A percentile compares a stretch with the other conserved stretches of the same genome.
Conservation (phyloP, 163 green algal genomes). For the Scenedesmus sp. region DNA sequence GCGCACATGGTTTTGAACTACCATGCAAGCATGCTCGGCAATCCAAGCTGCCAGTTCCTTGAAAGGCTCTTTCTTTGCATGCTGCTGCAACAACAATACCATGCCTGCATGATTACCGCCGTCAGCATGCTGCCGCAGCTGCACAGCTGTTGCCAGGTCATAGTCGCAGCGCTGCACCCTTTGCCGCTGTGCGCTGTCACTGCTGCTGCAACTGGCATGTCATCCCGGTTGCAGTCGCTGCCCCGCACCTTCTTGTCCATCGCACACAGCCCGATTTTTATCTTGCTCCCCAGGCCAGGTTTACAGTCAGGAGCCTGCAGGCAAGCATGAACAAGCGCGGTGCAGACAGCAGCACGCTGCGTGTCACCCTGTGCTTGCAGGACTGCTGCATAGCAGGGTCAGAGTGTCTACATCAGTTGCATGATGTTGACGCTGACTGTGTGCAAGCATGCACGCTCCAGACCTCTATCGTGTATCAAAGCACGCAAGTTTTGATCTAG, state of each 20-base stretch:
- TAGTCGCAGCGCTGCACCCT: neutral
- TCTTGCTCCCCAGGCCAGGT: conserved; percentile 26
- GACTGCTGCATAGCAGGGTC: neutral
- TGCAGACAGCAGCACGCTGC: neutral
- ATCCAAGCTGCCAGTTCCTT: no score
- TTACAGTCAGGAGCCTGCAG: conserved; percentile 55
- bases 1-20: neutral
- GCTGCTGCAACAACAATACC: neutral
- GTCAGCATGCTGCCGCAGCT: neutral
- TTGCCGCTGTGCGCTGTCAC: neutral
- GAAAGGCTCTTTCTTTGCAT: neutral
- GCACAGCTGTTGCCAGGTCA: neutral
- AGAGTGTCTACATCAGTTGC: neutral
- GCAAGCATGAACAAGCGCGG: neutral
- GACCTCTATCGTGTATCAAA: neutral
- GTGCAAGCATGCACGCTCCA: neutral
- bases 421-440: neutral
- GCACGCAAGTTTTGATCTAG: neutral
- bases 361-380: neutral
- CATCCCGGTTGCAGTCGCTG: neutral
- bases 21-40: neutral
- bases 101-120: neutral
- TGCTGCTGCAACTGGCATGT: neutral
- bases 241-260: conserved; percentile 88
- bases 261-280: conserved; percentile 81